These are phyloP conservation scores for Tolypocladium ovalisporum DNA, from an alignment of 2,329 filamentous ascomycete genomes.

Conservation along the genomic window DNA sequence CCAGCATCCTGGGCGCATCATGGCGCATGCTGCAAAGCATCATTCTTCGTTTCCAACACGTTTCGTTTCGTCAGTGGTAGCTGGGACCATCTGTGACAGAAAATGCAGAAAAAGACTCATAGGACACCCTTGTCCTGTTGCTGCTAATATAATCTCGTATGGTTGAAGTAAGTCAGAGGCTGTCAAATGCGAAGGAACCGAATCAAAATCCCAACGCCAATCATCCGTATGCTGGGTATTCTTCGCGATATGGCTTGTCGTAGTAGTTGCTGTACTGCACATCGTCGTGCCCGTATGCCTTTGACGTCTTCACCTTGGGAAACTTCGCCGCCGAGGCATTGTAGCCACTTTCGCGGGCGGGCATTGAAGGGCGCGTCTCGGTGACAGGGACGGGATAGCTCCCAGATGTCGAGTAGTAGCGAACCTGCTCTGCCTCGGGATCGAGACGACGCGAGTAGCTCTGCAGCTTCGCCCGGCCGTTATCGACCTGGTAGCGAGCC, in stretches of 20 bases:
- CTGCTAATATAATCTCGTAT: neutral
- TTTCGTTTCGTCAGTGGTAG: neutral
- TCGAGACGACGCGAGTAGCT: constrained; percentile 17
- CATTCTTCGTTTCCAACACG: neutral
- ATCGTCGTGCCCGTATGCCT: constrained; percentile 16
- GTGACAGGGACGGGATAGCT: constrained; percentile 8
- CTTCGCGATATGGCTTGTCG: constrained; percentile 13
- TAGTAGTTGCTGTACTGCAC: constrained; percentile 19
- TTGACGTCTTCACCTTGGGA: constrained; percentile 23
- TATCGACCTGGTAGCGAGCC: constrained; percentile 19
- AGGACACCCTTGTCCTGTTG: no score
- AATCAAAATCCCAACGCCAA: constrained; percentile 4
- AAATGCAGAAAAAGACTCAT: no score
- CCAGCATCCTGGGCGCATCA: neutral
- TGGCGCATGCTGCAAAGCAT: neutral
- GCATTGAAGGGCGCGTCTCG: constrained; percentile 18
- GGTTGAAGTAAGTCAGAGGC: neutral
- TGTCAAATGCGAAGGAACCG: neutral
- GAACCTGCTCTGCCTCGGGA: constrained; percentile 8
- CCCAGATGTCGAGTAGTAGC: constrained; percentile 11
- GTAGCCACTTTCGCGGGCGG: constrained; percentile 19
- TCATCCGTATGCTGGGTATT: constrained; percentile 12
- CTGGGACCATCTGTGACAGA: neutral
- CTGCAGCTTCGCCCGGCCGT: constrained; percentile 14
- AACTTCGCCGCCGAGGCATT: constrained; percentile 12